A percentile compares a stretch with the other conserved stretches of the same genome.
Conservation (phyloP, 2,329 filamentous ascomycete species). For the Beauveria rudraprayagi region DNA sequence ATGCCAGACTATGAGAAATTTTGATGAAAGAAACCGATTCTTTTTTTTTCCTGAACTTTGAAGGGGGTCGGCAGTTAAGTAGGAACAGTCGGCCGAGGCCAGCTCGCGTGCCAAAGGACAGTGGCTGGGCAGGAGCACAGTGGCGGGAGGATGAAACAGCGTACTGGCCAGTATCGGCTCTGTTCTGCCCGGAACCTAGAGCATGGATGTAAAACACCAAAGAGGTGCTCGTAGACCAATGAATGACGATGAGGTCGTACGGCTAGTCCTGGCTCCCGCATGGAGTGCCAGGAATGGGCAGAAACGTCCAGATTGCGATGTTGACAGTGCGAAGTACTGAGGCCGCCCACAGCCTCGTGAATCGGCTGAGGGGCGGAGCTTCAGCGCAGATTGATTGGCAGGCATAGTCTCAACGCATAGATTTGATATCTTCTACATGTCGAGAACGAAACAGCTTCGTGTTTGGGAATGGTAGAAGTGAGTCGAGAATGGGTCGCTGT, state of each 20-base stretch:
- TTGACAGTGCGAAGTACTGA: background rate
- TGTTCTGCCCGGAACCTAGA: background rate
- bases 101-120: background rate
- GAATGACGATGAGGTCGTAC: background rate
- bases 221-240: background rate
- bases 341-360: background rate
- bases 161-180: background rate
- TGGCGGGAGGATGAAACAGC: background rate
- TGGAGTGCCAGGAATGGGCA: background rate
- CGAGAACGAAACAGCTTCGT: conserved; percentile 6
- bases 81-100: background rate
- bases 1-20: background rate
- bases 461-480: background rate
- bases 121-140: background rate
- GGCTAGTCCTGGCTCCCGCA: background rate
- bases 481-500: background rate
- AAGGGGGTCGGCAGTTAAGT: background rate
- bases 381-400: background rate
- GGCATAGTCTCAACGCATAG: background rate
- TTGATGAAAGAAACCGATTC: background rate
- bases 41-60: background rate
- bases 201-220: background rate
- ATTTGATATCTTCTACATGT: background rate
- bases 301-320: background rate
- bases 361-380: background rate